Evolutionary conservation across 2,329 filamentous ascomycete species (phyloP).

Genomic region (Graphilbum ipis-grandicollis): DNA sequence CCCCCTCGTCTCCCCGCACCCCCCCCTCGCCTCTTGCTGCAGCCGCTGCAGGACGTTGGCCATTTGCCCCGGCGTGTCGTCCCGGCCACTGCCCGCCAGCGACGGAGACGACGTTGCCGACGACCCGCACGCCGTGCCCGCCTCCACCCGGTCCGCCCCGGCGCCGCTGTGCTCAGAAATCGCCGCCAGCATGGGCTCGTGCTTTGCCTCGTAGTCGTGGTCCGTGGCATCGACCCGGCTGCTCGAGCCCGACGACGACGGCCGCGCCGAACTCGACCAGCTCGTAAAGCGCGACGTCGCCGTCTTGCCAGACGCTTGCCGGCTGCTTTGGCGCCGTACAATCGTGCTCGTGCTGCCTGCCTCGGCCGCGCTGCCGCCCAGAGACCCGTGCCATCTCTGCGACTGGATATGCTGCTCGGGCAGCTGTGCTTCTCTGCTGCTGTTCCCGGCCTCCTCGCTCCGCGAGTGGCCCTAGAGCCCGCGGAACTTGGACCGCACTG

Average conservation of each 20-base stretch:
- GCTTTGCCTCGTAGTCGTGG: not conserved
- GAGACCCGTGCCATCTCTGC: conserved; percentile 13
- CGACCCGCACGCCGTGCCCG: not conserved
- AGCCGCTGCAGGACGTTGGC: conserved; percentile 5
- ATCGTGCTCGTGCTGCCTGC: conserved; percentile 1
- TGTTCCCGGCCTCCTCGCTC: conserved; percentile 4
- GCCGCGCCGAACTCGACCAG: conserved; percentile 7
- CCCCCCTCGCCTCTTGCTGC: no score
- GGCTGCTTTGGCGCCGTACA: not conserved
- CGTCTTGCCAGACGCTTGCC: no score
- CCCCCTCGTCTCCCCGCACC: no score
- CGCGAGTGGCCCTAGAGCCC: conserved; percentile 7
- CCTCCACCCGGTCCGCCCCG: no score
- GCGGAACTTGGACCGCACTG: conserved; percentile 4
- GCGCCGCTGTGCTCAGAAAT: conserved; percentile 2
- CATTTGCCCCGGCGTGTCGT: not conserved
- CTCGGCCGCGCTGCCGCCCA: conserved; percentile 1
- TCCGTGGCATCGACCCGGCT: not conserved
- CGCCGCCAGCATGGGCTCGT: not conserved
- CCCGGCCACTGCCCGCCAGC: conserved; percentile 8
- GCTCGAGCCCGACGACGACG: conserved; percentile 3
- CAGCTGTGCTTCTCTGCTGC: not conserved
- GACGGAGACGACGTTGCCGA: conserved; percentile 5
- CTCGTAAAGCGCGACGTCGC: conserved; percentile 9
- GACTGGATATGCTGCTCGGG: conserved; percentile 35